phyloP scores from a whole-genome alignment of 2,329 filamentous ascomycete species.

The Fusarium nematophilum region DNA sequence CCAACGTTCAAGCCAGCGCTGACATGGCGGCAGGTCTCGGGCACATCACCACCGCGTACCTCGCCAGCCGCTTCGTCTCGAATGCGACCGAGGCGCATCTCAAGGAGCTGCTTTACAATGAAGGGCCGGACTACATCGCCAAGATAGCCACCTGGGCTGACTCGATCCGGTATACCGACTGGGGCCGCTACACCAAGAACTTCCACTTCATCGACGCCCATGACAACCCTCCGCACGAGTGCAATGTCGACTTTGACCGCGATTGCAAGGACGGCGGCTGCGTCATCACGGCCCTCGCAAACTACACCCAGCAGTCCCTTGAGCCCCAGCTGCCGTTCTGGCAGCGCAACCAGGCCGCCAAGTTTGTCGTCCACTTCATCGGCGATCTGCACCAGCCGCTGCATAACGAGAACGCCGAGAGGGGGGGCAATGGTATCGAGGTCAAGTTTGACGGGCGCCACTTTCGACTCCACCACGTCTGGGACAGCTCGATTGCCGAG shows the following conservation, averaged over 20 bases:
- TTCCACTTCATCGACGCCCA: constrained; percentile 79
- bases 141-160: constrained; percentile 76
- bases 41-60: constrained; percentile 73
- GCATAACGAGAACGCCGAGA: constrained; percentile 71
- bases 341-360: constrained; percentile 68
- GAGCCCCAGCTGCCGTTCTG: constrained; percentile 57
- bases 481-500: constrained; percentile 78
- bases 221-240: constrained; percentile 68
- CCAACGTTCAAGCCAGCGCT: constrained; percentile 20
- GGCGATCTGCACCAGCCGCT: constrained; percentile 78
- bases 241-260: constrained; percentile 67
- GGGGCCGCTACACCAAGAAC: constrained; percentile 69
- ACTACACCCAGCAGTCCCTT: constrained; percentile 68
- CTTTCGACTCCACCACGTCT: constrained; percentile 77
- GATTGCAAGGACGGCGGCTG: constrained; percentile 74
- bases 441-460: constrained; percentile 69
- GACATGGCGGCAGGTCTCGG: constrained; percentile 64
- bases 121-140: constrained; percentile 68
- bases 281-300: constrained; percentile 68
- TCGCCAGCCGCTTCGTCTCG: constrained; percentile 70
- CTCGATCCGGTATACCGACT: constrained; percentile 72
- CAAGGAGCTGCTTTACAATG: constrained; percentile 66
- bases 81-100: constrained; percentile 67
- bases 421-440: constrained; percentile 75
- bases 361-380: constrained; percentile 76